Evolutionary conservation across 495 filamentous ascomycete genomes (phyloP).

Genomic region (Penicillium egyptiacum): DNA sequence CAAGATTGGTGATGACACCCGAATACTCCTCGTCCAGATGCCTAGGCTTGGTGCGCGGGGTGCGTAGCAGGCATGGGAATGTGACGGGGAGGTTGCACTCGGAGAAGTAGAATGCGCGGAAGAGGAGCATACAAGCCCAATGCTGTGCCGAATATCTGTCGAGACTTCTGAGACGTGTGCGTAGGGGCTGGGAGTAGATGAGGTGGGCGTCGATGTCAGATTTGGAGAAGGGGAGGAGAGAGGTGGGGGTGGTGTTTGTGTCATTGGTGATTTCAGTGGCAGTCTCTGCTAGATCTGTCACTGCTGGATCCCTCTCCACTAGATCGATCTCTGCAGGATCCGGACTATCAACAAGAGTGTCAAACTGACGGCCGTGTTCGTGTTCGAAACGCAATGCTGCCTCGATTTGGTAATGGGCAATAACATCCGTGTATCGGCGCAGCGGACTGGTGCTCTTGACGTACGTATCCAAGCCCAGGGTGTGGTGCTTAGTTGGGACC

Average conservation of each 20-base stretch:
- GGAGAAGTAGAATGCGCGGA: constrained; percentile 73
- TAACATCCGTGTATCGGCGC: constrained; percentile 76
- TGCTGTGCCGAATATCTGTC: constrained; percentile 43
- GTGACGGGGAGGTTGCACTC: constrained; percentile 63
- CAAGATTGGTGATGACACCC: constrained; percentile 35
- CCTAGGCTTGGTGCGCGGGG: constrained; percentile 32
- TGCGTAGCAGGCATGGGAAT: constrained; percentile 55
- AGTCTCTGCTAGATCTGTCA: constrained; percentile 17
- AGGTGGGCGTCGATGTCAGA: constrained; percentile 52
- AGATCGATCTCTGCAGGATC: constrained; percentile 3
- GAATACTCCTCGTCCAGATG: constrained; percentile 32
- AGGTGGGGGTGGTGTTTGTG: background rate
- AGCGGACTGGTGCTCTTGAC: constrained; percentile 82
- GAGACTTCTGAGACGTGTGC: constrained; percentile 36
- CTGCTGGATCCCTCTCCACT: background rate
- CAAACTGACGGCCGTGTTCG: constrained; percentile 51
- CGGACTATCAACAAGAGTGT: constrained; percentile 31
- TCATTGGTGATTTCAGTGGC: background rate
- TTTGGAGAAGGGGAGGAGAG: constrained; percentile 64
- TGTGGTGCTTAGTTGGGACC: constrained; percentile 52
- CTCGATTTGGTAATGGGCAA: constrained; percentile 92
- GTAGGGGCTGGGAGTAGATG: constrained; percentile 30
- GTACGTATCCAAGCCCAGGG: constrained; percentile 69
- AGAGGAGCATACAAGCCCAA: constrained; percentile 70
- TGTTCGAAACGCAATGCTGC: constrained; percentile 72